phyloP scores from a whole-genome alignment of 306 rosid genomes.

The Ziziphus jujuba region DNA sequence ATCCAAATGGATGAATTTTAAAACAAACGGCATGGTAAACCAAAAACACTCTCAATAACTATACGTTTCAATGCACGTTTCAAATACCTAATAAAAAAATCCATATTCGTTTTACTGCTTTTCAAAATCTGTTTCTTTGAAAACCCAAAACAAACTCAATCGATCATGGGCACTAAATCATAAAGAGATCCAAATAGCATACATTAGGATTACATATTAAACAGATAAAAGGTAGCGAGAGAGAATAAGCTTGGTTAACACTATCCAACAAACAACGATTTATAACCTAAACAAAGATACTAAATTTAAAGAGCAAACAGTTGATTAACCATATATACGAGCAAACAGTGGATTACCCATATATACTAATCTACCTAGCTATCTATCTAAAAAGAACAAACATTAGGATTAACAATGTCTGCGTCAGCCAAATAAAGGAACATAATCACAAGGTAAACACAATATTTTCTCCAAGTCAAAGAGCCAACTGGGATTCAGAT shows the following conservation, averaged over 20 bases:
- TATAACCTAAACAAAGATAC: slow-evolving; percentile 5
- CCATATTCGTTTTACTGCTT: too few relatives aligned
- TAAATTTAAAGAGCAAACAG: slow-evolving; percentile 8
- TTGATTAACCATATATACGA: slow-evolving; percentile 22
- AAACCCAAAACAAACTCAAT: not conserved
- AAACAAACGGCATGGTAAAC: too few relatives aligned
- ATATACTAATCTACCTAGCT: slow-evolving; percentile 14
- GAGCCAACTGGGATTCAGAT: slow-evolving; percentile 7
- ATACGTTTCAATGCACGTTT: too few relatives aligned
- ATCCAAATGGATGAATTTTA: too few relatives aligned
- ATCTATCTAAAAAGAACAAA: slow-evolving; percentile 21
- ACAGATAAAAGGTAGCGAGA: not conserved
- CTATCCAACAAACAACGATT: slow-evolving; percentile 21
- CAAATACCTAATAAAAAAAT: too few relatives aligned
- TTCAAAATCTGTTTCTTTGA: too few relatives aligned
- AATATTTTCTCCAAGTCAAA: slow-evolving; percentile 20
- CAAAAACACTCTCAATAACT: too few relatives aligned
- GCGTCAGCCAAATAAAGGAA: slow-evolving; percentile 3
- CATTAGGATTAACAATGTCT: slow-evolving; percentile 11
- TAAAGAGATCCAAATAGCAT: not conserved
- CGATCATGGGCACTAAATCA: not conserved
- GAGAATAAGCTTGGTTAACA: slow-evolving; percentile 14
- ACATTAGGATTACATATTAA: not conserved
- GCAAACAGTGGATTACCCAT: slow-evolving; percentile 19
- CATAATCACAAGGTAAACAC: slow-evolving; percentile 31